Base-by-base conservation (phyloP, 1,284 basidiomycete genomes). In the Microstroma glucosiphilum region DNA sequence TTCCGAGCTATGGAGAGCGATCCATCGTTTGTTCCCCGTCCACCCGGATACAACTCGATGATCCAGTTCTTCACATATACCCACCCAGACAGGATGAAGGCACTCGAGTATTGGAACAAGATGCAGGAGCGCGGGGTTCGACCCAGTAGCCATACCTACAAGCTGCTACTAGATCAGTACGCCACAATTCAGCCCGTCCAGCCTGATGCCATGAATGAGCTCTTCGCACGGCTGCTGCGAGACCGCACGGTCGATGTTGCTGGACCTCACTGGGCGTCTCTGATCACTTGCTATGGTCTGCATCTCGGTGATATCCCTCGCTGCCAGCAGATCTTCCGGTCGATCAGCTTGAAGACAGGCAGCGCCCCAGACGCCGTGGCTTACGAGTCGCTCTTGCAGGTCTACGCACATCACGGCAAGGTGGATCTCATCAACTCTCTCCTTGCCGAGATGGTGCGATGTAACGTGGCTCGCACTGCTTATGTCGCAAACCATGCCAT, bases 41-140 rank as follows among this genome's bases (percentile, higher is more conserved):
- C 96, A 0, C 94, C 96, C 23, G 94, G 94, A 6, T 91, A 86
- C 83, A 98, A 96, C 82, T 96, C 90, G 43, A 96, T 99, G 93
- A 96, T 98, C 85, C 96, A 98, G 80, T 85, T 94, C 77, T 96
- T 91, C 82, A 88, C 90, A 56, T 87, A 89, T 66, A 94, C 89
- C 25, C 89, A 89, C 74, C 92, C 92, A 1, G 88, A 92, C 71
- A 87, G 92, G 58, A 85, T 70, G 17, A 69, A 72, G 60, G 77
- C 74, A 41, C 61, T 76, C 51, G 82, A 85, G 69, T 98, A 89
- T 80, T 90, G 89, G 80, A 78, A 88, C 60, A 83, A 86, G 72
- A 85, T 98, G 81, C 79, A 83, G 41, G 78, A 81, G 15, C 86
- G 85, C 6, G 80, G 84, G 1, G 87, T 98, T 43, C 72, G 62